Conservation (phyloP, 352 stramenopile genomes). For the Globisporangium radiosum region DNA sequence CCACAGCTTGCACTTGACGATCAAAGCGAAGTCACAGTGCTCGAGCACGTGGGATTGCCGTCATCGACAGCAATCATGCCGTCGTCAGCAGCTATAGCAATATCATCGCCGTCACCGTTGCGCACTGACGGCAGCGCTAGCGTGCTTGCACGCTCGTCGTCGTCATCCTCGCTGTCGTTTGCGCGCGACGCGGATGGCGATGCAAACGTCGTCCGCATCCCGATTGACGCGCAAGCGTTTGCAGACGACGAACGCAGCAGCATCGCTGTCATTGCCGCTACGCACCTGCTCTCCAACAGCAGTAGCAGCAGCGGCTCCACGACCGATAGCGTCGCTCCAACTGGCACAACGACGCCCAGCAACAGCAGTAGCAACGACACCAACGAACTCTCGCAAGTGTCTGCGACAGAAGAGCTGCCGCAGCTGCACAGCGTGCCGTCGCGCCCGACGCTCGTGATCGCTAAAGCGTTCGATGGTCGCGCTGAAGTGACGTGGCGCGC, state of each 20-base stretch:
- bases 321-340: not conserved
- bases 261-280: not conserved
- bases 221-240: slow-evolving; percentile 1
- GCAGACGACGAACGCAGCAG: slow-evolving; percentile 1
- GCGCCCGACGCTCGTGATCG: slow-evolving; percentile 51
- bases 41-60: slow-evolving; percentile 1
- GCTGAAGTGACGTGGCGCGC: slow-evolving; percentile 57
- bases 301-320: not conserved
- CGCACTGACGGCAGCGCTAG: no score
- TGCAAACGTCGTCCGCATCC: not conserved
- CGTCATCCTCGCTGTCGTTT: not conserved
- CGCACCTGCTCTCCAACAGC: not conserved
- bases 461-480: slow-evolving; percentile 40
- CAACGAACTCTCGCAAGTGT: not conserved
- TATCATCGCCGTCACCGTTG: not conserved
- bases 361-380: not conserved
- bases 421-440: slow-evolving; percentile 55
- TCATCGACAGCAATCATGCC: not conserved
- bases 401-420: not conserved
- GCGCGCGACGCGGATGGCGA: not conserved
- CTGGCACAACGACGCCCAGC: not conserved
- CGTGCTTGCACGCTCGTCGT: not conserved
- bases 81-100: not conserved
- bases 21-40: slow-evolving; percentile 7
- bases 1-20: not conserved